Evolutionary conservation across 1,284 basidiomycete genomes (phyloP), one percentile per base, ranked within the genome.

Genomic region (Austropuccinia psidii): DNA sequence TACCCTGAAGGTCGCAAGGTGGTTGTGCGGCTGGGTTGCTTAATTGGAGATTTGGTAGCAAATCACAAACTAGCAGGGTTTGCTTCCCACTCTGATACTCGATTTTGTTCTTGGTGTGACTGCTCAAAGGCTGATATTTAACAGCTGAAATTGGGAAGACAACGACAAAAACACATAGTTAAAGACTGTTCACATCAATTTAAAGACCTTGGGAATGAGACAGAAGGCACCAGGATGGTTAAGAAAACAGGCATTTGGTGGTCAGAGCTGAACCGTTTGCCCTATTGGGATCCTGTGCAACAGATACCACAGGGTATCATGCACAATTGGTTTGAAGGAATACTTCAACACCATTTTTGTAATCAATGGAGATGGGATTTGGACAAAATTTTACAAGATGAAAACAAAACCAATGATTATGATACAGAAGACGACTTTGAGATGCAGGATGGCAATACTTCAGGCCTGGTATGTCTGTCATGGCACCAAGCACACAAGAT

Each of bases 241-340:
- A 41, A 62, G 27, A 4, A 1, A 21, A 41, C 21, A 4, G 60
- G 60, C n/a, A 19, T 62, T 6, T 21, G 39, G 24, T 62, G 60
- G 60, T 62, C 60, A 33, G 19, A 62, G 27, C 1, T 62, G 4
- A 62, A 62, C 24, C 11, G 37, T 6, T 27, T 62, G 39, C 60
- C 60, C 8, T 62, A 62, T 62, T 62, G 60, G 33, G 33, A 41
- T 39, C n/a, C 24, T 31, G 50, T 52, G 17, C 11, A 21, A 9
- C 19, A 60, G 21, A 5, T 62, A n/a, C 33, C 43, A 7, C 60
- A 41, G 37, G 60, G 60, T 15, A 27, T 62, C 19, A 62, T 62
- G 60, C 60, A 62, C 60, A 62, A 45, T 31, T 64, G 61, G 41
- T 47, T 43, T 64, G 61, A 64, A 47, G 61, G 61, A 27, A 41